Base-by-base conservation (phyloP, 345 rosid species). In the Luvunga scandens region DNA sequence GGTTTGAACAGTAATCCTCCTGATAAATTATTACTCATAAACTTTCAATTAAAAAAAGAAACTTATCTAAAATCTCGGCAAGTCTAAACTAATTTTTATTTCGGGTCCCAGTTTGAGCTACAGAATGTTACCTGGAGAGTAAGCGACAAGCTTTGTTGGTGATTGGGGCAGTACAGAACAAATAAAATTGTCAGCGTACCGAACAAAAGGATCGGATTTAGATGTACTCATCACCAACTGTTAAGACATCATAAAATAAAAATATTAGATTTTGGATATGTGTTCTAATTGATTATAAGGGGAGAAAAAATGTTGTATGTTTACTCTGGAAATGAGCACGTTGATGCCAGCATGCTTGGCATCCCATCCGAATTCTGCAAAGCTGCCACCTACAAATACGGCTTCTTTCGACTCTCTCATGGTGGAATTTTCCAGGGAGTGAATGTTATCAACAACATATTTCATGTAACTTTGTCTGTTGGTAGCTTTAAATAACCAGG, bases 291-390 rank as follows among this genome's bases (percentile, higher is more conserved):
- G 16, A 45, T 45, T 12, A 45, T 45, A 80, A 66, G 79, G 45
- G 13, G 79, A 79, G 6, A 80, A 27, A 66, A 57, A 62, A 28
- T 59, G 77, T 22, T 48, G 22, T 31, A 59, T 75, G 25, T 34
- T 19, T 73, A 91, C 97, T 90, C 84, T 73, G 25, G 96, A 87
- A 68, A 90, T 33, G 36, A 95, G 92, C 55, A 93, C 88, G 80
- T 83, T 85, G 13, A 90, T 81, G n/a, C 99, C 99, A 0, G 94
- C 90, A 60, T 78, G 30, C 86, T 93, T 95, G 72, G 83, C 61
- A 75, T 95, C 98, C 98, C 98, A 93, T 4, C 98, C 92, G 75
- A 93, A 95, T 82, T 91, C 92, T 6, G 71, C 79, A 79, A 80
- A 83, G 69, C 75, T 61, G 6, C n/a, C 57, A 36, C 72, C 72